Evolutionary conservation across 257 asterid species (phyloP).

Genomic region (Salvia miltiorrhiza): DNA sequence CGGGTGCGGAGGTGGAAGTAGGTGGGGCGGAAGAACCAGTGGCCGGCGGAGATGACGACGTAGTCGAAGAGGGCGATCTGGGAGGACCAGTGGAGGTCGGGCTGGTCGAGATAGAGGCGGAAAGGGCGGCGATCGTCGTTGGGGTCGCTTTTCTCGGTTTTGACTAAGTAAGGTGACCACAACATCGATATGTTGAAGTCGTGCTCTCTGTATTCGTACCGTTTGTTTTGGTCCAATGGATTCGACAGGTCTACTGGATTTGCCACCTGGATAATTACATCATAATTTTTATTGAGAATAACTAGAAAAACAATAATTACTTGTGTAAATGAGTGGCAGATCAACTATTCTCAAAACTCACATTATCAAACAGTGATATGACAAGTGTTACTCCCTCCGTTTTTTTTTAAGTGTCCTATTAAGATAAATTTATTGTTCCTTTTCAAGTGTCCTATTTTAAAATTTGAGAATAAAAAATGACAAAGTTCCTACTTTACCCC

Average conservation of each 20-base stretch:
- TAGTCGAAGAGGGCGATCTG: constrained; percentile 47
- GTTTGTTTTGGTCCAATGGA: constrained; percentile 51
- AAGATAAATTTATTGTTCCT: too few relatives aligned
- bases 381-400: too few relatives aligned
- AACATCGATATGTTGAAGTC: constrained; percentile 79
- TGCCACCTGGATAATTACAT: constrained; percentile 42
- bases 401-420: too few relatives aligned
- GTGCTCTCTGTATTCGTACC: constrained; percentile 53
- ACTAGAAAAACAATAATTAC: too few relatives aligned
- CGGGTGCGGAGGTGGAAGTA: constrained; percentile 46
- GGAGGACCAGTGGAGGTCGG: constrained; percentile 54
- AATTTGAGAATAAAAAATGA: too few relatives aligned
- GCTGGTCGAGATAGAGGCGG: constrained; percentile 69
- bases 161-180: constrained; percentile 77
- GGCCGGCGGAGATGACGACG: constrained; percentile 82
- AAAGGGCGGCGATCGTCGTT: constrained; percentile 55
- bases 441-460: too few relatives aligned
- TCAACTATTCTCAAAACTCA: too few relatives aligned
- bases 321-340: too few relatives aligned
- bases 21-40: constrained; percentile 91
- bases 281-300: too few relatives aligned
- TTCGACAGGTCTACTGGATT: constrained; percentile 50
- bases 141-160: constrained; percentile 35
- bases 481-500: too few relatives aligned
- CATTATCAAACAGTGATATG: too few relatives aligned